Base-by-base conservation (phyloP, 495 filamentous ascomycete genomes). In the Xylaria cubensis region DNA sequence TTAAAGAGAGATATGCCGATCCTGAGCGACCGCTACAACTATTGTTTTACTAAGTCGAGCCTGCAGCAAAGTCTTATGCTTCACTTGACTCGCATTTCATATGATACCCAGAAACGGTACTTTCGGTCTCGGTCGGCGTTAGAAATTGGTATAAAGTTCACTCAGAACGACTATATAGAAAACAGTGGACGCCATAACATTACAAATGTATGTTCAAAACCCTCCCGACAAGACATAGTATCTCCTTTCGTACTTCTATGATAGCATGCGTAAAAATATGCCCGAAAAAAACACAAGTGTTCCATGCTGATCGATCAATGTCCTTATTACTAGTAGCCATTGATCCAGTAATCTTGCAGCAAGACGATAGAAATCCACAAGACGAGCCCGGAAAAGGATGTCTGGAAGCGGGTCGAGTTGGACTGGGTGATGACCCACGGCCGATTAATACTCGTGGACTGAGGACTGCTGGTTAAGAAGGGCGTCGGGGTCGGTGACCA, bases 1-100 rank as follows among this genome's bases (percentile, higher is more conserved):
- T 97, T 70, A 92, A 91, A 76, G 87, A 89, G 63, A 88, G 89
- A 51, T 97, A 93, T 75, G 86, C 81, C 3, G 82, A 82, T 69
- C 77, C 76, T 64, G 80, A 84, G 67, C 80, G 84, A 42, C 80
- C 78, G n/a, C 74, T 92, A 41, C 82, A 90, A 46, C 75, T 93
- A 73, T 73, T 93, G 4, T 89, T 92, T 74, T 92, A 86, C 75
- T 88, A 69, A 81, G 48, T 39, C 29, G 4, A n/a, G 24, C 19
- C 15, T 21, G 5, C 34, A 29, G 46, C 17, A 9, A 17, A 69
- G 67, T 72, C 48, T 7, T 32, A n/a, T 41, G 12, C 32, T 42
- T 41, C 48, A 46, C 41, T 55, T 21, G 9, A 12, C 51, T 36
- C 59, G 26, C 50, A 62, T 34, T 46, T 59, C 36, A 67, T 26